phyloP scores from a whole-genome alignment of 2,329 filamentous ascomycete genomes.

The Cryphonectria naterciae region DNA sequence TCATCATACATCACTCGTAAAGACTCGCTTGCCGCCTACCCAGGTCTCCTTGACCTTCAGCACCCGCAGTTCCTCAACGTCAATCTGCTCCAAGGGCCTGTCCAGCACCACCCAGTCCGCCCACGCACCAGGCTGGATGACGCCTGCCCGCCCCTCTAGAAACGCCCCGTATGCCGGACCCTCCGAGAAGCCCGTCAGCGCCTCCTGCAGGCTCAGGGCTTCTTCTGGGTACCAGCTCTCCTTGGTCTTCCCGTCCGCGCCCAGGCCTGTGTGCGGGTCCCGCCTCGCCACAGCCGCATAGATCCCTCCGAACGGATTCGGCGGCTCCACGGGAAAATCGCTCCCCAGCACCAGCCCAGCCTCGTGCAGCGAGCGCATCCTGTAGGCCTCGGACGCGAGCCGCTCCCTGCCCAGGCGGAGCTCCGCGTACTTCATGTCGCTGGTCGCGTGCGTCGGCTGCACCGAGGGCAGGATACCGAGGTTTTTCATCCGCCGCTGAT shows the following conservation, averaged over 20 bases:
- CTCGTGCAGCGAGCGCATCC: constrained; percentile 65
- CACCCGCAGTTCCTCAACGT: constrained; percentile 56
- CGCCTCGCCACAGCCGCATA: constrained; percentile 69
- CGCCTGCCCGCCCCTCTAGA: constrained; percentile 60
- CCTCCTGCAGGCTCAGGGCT: constrained; percentile 60
- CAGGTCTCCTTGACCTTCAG: constrained; percentile 68
- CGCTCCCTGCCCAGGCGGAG: constrained; percentile 61
- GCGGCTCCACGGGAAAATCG: constrained; percentile 74
- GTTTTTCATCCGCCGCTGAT: constrained; percentile 62
- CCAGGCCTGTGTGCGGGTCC: constrained; percentile 59
- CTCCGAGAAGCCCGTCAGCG: constrained; percentile 64
- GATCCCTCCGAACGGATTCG: constrained; percentile 69
- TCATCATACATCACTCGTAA: constrained; percentile 36
- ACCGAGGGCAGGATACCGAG: constrained; percentile 70
- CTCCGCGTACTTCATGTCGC: constrained; percentile 70
- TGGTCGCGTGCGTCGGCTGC: constrained; percentile 73
- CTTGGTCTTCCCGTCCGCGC: constrained; percentile 47
- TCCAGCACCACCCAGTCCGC: constrained; percentile 76
- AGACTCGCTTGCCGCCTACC: constrained; percentile 63
- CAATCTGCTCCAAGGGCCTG: constrained; percentile 53
- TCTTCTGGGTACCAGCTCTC: constrained; percentile 65
- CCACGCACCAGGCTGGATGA: constrained; percentile 62
- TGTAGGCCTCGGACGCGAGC: constrained; percentile 62
- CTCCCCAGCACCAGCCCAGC: constrained; percentile 63
- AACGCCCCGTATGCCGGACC: constrained; percentile 64